Evolutionary conservation across 352 stramenopile species (phyloP), one percentile per base, ranked within the genome.

Genomic region (Aphanomyces stellatus): DNA sequence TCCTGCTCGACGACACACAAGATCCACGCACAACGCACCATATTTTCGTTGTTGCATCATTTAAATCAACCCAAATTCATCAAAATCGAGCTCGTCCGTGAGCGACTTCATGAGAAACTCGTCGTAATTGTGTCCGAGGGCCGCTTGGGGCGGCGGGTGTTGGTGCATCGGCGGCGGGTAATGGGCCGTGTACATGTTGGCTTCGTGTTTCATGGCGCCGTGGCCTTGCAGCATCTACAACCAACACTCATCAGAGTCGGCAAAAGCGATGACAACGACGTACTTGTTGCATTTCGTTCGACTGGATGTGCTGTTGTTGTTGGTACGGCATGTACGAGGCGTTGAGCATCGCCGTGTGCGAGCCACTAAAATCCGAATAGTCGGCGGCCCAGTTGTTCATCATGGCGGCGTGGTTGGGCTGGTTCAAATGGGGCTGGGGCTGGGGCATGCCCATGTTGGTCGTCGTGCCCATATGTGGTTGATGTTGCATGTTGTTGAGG

Each of bases 311-410:
- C n/a, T n/a, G n/a, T n/a, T n/a, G n/a, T n/a, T n/a, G n/a, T 48
- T 75, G 67, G 11, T 11, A 11, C n/a, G 51, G 70, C 62, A 40
- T 74, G 69, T 22, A 76, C 8, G 28, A 72, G 11, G 7, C 69
- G 65, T 48, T 78, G 69, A 57, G 25, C 30, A 57, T 7, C 22
- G 49, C 49, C 28, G 40, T 79, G 71, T 49, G 75, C 66, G 1
- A 68, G 77, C 49, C 78, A 62, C 46, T 82, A 76, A 57, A 40
- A n/a, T 57, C 49, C 25, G 49, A 33, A n/a, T 57, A 57, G 49
- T 57, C 25, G 25, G 49, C 25, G 5, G 25, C 25, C 49, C 56
- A 87, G 62, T 19, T 81, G 74, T 37, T 88, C 80, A 62, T 82
- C 81, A 72, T 90, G 81, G 27, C 85, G 46, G 53, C 77, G 11